These are phyloP conservation scores for Lasiodiplodia sp. DNA, from an alignment of 2,329 filamentous ascomycete genomes.

Conservation along the genomic window DNA sequence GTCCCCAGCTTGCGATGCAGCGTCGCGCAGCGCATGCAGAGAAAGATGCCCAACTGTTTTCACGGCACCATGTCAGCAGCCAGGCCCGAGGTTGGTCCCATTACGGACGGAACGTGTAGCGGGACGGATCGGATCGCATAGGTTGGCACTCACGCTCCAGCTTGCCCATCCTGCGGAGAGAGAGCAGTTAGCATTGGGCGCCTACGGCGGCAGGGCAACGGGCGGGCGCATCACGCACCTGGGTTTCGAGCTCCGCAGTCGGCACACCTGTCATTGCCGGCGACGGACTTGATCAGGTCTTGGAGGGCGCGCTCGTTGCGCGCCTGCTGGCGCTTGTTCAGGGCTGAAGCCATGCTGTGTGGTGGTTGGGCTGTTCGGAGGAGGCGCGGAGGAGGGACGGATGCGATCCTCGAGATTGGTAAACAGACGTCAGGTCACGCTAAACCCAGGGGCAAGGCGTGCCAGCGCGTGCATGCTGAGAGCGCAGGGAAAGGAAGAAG, in stretches of 20 bases:
- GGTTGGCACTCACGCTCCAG: slow-evolving; percentile 77
- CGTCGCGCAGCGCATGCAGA: slow-evolving; percentile 96
- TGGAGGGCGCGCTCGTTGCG: slow-evolving; percentile 93
- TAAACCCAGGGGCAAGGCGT: slow-evolving; percentile 24
- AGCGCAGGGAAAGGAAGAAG: slow-evolving; percentile 3
- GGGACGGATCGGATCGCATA: slow-evolving; percentile 9
- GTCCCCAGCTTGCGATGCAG: slow-evolving; percentile 96
- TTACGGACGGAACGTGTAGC: not conserved
- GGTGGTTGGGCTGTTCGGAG: slow-evolving; percentile 26
- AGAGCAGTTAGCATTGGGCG: slow-evolving; percentile 22
- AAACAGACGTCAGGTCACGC: slow-evolving; percentile 29
- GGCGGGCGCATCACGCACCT: slow-evolving; percentile 63
- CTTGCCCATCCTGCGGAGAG: slow-evolving; percentile 81
- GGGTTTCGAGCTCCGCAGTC: slow-evolving; percentile 93
- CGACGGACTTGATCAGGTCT: slow-evolving; percentile 81
- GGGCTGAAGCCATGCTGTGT: slow-evolving; percentile 69
- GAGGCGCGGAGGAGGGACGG: slow-evolving; percentile 27
- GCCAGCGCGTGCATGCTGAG: slow-evolving; percentile 30
- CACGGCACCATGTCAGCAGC: slow-evolving; percentile 15
- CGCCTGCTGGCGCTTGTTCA: slow-evolving; percentile 97
- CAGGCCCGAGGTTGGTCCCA: not conserved
- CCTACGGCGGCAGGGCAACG: slow-evolving; percentile 17
- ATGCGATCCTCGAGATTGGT: slow-evolving; percentile 26
- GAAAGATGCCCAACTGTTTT: slow-evolving; percentile 83
- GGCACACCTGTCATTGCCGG: slow-evolving; percentile 92